Base-by-base conservation (phyloP, 2,329 filamentous ascomycete species). In the Penicillium janthinellum region DNA sequence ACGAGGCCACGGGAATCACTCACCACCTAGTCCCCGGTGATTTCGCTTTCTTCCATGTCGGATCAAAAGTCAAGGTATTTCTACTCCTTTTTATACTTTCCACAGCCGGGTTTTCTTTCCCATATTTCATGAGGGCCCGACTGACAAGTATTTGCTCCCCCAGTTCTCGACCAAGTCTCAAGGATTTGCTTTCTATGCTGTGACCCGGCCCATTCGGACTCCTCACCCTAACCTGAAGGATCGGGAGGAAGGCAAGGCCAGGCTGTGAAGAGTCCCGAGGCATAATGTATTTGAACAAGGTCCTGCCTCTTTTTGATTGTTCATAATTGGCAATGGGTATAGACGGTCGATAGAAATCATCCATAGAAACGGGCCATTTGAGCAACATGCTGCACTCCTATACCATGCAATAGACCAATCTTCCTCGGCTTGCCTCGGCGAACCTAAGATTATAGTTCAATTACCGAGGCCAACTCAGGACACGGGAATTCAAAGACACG, bases 151-250 rank as follows among this genome's bases (percentile, higher is more conserved):
- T 58, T n/a, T 11, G 3, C 44, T n/a, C 20, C 14, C 54, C 5
- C 57, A 67, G 64, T 67, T 67, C 58, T 67, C 64, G 7, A 67
- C 64, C 15, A 67, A 67, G 59, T 67, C 65, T 5, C 41, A 50
- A 17, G 65, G 65, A 1, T 47, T 65, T 28, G 65, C 65, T 15
- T 67, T 67, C 52, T 67, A 67, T 31, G 65, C 63, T 10, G 65
- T 67, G 31, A 67, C 65, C 51, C 64, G 65, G 15, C 65, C 65
- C 2, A 41, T 67, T 41, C 60, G 64, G 28, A 34, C 47, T 35
- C 59, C 64, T 3, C 65, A 67, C 47, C 59, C 63, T 15, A 67
- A 66, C 53, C 61, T 67, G 4, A n/a, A 58, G 50, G 65, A 56
- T 15, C 64, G 65, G 1, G 64, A 65, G 44, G 63, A 67, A 49